Conservation (phyloP, 2,329 filamentous ascomycete genomes). For the Teratosphaeria destructans region DNA sequence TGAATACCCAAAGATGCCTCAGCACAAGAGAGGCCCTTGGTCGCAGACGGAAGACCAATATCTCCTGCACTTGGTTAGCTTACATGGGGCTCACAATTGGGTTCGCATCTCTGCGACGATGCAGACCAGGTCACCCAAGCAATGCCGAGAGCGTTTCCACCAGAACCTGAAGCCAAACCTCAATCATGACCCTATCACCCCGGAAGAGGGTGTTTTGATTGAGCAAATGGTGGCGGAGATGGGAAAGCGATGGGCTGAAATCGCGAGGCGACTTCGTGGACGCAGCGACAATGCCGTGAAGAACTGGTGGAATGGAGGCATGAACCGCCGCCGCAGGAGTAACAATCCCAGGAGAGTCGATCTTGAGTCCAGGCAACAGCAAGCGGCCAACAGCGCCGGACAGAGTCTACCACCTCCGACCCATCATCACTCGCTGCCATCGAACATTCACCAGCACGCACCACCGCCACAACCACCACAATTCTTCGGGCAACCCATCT, state of each 20-base stretch:
- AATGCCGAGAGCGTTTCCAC: slow-evolving; percentile 88
- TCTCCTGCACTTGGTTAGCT: slow-evolving; percentile 59
- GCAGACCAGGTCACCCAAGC: slow-evolving; percentile 73
- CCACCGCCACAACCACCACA: slow-evolving; percentile 14
- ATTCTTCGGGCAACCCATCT: slow-evolving; percentile 14
- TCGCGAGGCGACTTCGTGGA: slow-evolving; percentile 68
- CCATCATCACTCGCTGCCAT: slow-evolving; percentile 12
- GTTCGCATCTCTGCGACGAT: slow-evolving; percentile 71
- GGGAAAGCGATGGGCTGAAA: slow-evolving; percentile 89
- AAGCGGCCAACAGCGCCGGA: slow-evolving; percentile 5
- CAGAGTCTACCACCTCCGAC: slow-evolving; percentile 5
- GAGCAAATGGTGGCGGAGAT: slow-evolving; percentile 65
- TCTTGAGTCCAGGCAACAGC: slow-evolving; percentile 20
- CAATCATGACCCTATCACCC: slow-evolving; percentile 63
- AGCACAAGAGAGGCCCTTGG: slow-evolving; percentile 72
- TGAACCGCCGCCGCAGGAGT: slow-evolving; percentile 57
- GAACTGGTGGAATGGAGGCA: slow-evolving; percentile 95
- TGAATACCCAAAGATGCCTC: slow-evolving; percentile 26
- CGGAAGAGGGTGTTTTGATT: slow-evolving; percentile 66
- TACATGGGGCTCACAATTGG: slow-evolving; percentile 76
- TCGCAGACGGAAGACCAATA: slow-evolving; percentile 63
- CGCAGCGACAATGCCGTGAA: slow-evolving; percentile 93
- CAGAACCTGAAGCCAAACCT: slow-evolving; percentile 86
- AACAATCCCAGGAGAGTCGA: slow-evolving; percentile 26
- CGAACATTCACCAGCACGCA: neutral